Conservation (phyloP, 2,329 filamentous ascomycete genomes). For the Xylaria sp. region DNA sequence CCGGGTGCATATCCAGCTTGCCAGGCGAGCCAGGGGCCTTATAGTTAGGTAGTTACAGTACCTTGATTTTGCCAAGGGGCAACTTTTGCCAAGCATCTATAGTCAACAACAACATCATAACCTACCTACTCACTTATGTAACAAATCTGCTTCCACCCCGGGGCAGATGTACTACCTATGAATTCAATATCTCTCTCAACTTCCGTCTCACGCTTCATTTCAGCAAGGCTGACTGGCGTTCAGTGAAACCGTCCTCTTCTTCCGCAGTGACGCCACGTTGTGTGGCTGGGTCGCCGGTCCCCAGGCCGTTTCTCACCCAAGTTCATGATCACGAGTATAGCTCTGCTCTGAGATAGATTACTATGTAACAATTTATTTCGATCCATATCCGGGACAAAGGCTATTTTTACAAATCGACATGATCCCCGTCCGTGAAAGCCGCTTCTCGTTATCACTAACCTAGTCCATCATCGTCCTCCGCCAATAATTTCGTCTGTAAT, state of each 20-base stretch:
- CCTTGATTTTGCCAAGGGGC: background rate
- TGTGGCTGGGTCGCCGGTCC: background rate
- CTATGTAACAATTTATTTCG: background rate
- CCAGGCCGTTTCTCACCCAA: background rate
- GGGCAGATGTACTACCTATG: background rate
- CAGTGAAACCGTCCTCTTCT: background rate
- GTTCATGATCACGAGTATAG: background rate
- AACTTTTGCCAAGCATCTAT: slow-evolving; percentile 5
- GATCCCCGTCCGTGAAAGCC: background rate
- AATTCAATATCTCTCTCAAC: background rate
- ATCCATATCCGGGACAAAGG: background rate
- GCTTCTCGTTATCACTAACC: background rate
- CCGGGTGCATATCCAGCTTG: background rate
- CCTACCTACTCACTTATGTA: no score
- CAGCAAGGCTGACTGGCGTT: background rate
- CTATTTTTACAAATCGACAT: background rate
- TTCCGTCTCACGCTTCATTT: background rate
- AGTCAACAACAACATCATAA: no score
- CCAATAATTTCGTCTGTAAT: slow-evolving; percentile 8
- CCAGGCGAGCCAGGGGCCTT: no score
- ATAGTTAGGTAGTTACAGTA: background rate
- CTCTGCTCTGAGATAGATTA: no score
- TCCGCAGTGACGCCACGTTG: background rate
- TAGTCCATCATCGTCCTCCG: background rate
- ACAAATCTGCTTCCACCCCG: background rate